Percentiles rank a stretch among this genome's conserved stretches.
Evolutionary conservation across 139 green algal species (phyloP).

Genomic region (Chara braunii): DNA sequence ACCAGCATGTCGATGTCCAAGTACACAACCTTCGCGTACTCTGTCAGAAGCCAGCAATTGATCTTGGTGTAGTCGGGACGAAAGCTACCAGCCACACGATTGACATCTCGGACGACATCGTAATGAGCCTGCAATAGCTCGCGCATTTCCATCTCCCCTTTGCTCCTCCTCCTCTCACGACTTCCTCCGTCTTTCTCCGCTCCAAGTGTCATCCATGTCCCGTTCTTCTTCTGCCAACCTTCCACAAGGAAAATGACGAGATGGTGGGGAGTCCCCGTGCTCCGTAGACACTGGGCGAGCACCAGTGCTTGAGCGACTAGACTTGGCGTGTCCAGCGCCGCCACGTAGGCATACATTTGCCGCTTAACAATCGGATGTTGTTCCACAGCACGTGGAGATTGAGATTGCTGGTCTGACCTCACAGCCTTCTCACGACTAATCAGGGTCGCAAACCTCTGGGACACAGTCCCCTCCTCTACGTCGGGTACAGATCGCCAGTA

Average conservation of each 20-base stretch:
- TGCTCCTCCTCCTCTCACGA: background rate
- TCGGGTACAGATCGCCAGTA: conserved; percentile 14
- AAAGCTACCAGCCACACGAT: background rate
- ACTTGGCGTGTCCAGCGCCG: background rate
- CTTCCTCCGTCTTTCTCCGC: background rate
- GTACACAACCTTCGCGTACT: conserved; percentile 5
- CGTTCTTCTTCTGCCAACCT: background rate
- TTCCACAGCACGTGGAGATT: too few relatives aligned
- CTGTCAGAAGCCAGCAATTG: background rate
- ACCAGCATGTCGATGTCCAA: conserved; percentile 14
- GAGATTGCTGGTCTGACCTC: too few relatives aligned
- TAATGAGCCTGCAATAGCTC: background rate
- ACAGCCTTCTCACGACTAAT: too few relatives aligned
- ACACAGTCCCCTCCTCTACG: conserved; percentile 12
- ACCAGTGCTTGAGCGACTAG: background rate
- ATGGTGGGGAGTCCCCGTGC: background rate
- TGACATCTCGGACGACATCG: background rate
- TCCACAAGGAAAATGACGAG: background rate
- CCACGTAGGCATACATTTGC: background rate
- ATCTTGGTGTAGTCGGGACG: conserved; percentile 20
- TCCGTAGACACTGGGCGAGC: background rate
- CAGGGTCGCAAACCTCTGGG: too few relatives aligned
- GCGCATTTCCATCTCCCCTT: background rate
- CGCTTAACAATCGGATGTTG: too few relatives aligned
- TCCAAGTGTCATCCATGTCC: background rate